Base-by-base conservation (phyloP, 805 yeast genomes). In the Saccharomycopsis lassenensis region DNA sequence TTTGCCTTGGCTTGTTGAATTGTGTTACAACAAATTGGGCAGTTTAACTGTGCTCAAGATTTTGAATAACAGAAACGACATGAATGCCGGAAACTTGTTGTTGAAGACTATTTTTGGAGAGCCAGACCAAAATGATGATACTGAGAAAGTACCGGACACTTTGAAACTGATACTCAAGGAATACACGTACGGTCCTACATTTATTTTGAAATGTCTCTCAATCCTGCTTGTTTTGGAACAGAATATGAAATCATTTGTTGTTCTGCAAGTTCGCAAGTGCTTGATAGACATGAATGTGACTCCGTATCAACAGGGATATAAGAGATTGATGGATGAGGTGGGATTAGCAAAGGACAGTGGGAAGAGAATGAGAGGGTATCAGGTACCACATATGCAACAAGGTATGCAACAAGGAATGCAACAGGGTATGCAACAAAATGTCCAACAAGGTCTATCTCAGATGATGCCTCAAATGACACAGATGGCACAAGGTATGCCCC, bases 271-370 rank as follows among this genome's bases (percentile, higher is more conserved):
- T 14, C 70, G 84, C 43, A 61, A 67, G 31, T 70, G 77, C 5
- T 59, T 87, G 39, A 58, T 74, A 28, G 80, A 78, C 32, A 56
- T 70, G 48, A 73, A 71, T 40, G 65, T 78, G 25, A 48, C 62
- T 30, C 61, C 68, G 20, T 62, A 58, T 35, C 94, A 82, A 52
- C 46, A 31, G 19, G 82, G 80, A 24, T 83, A 84, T 57, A 82
- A 83, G 52, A 74, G 94, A 46, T 63, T 91, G 39, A 71, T 87
- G 69, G 97, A 89, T 48, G 97, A 89, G 56, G 89, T 86, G 44
- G 96, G 96, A 3, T 61, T 87, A 35, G 10, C 20, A 16, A 39
- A 31, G 33, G 41, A 32, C 16, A 18, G 24, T 7, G 18, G 3
- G 24, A 23, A 11, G 12, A 14, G 12, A 24, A 15, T 15, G 20